phyloP scores from a whole-genome alignment of 768 basidiomycete genomes.

The Atractiella rhizophila region DNA sequence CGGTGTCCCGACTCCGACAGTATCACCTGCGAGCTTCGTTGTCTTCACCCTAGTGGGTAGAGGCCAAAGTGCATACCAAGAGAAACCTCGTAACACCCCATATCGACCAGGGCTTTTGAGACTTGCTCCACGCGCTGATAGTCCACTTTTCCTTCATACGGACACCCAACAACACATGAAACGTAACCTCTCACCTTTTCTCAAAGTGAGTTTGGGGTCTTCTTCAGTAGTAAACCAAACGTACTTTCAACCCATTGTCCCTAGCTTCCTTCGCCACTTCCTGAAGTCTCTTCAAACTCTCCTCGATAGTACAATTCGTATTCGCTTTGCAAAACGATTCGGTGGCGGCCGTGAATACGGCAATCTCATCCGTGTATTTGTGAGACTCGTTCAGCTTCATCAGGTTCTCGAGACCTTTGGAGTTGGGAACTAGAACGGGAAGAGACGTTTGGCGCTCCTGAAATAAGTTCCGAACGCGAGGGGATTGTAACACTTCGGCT shows the following conservation, averaged over 20 bases:
- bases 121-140: constrained; percentile 40
- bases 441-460: not conserved
- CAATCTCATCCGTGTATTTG: constrained; percentile 31
- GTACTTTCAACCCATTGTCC: constrained; percentile 36
- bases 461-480: too few relatives aligned
- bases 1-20: constrained; percentile 64
- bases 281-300: constrained; percentile 40
- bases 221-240: too few relatives aligned
- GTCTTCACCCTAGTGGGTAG: too few relatives aligned
- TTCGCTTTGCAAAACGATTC: constrained; percentile 68
- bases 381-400: not conserved
- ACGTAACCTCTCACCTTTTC: constrained; percentile 28
- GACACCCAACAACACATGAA: constrained; percentile 28
- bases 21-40: too few relatives aligned
- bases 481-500: too few relatives aligned
- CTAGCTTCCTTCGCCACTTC: constrained; percentile 37
- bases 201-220: too few relatives aligned
- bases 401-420: constrained; percentile 1
- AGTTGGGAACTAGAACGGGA: constrained; percentile 4
- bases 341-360: constrained; percentile 69
- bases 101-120: constrained; percentile 42
- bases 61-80: too few relatives aligned
- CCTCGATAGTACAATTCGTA: constrained; percentile 45
- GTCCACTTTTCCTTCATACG: constrained; percentile 57
- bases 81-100: constrained; percentile 69